Base-by-base conservation (phyloP, 352 stramenopile species). In the Globisporangium cylindrosporum region DNA sequence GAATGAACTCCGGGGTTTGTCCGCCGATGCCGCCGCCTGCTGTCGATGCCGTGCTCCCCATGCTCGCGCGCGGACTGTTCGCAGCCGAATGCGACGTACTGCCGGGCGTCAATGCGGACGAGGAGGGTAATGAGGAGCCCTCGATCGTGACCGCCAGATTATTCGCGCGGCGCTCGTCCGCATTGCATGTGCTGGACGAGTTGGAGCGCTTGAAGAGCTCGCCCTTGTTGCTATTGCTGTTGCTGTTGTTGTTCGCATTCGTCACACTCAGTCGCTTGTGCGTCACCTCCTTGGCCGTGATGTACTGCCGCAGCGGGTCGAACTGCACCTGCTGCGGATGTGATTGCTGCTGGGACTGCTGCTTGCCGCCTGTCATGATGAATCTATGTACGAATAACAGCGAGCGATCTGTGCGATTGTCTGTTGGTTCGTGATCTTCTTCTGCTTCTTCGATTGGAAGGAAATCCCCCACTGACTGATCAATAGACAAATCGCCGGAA, bases 271-370 rank as follows among this genome's bases (percentile, higher is more conserved):
- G 48, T 60, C 79, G 57, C 69, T 89, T 80, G 66, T 89, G 84
- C n/a, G 81, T 78, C 46, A 91, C 84, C 36, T 90, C 73, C 62
- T 87, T 88, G 41, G 85, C 81, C 51, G 80, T 80, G 29, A 90
- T 80, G 64, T 89, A 90, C 53, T 80, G 65, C 48, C 82, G 78
- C 56, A 91, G 72, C 46, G 77, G 62, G 48, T 77, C 70, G 59
- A 82, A 76, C 25, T 63, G 41, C n/a, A 54, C 59, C 54, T 59
- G 54, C 43, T 22, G 43, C 15, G 20, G 53, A n/a, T 32, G 20
- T 14, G 54, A 29, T 15, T 59, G 54, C 54, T 22, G 10, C 53
- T 58, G 51, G 22, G 38, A 24, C 32, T 43, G 38, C 25, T 58
- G 43, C 36, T 63, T 63, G 36, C 58, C 34, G 4, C 36, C 25